These are phyloP conservation scores for Alternaria triticimaculans DNA, from an alignment of 2,329 filamentous ascomycete genomes.

Conservation along the genomic window DNA sequence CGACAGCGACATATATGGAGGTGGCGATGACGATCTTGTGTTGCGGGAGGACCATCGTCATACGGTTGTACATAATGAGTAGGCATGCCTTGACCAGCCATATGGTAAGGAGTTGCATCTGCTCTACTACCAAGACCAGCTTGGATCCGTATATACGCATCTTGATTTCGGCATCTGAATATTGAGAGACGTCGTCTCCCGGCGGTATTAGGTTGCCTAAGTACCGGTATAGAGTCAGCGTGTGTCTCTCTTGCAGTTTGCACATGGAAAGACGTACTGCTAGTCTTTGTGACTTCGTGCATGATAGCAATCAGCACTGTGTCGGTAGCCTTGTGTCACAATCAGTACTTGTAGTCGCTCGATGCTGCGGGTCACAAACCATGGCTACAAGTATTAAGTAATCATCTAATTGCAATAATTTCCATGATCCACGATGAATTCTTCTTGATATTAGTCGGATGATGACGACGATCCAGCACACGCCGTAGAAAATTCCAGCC, in stretches of 20 bases:
- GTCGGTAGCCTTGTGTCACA: conserved; percentile 32
- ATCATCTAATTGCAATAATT: conserved; percentile 44
- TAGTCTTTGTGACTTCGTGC: conserved; percentile 40
- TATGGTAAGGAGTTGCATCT: conserved; percentile 59
- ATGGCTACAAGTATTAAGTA: conserved; percentile 46
- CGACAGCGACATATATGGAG: conserved; percentile 53
- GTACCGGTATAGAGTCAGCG: background rate
- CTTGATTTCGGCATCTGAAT: conserved; percentile 48
- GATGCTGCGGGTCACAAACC: conserved; percentile 23
- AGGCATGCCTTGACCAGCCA: conserved; percentile 63
- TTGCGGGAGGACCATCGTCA: conserved; percentile 49
- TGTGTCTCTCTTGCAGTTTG: background rate
- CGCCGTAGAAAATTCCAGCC: conserved; percentile 41
- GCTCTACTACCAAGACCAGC: conserved; percentile 61
- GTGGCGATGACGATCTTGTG: conserved; percentile 51
- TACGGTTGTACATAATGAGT: conserved; percentile 60
- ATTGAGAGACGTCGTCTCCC: conserved; percentile 37
- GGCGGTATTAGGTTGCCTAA: conserved; percentile 43
- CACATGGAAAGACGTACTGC: conserved; percentile 16
- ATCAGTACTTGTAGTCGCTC: conserved; percentile 7
- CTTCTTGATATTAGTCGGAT: conserved; percentile 38
- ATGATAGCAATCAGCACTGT: conserved; percentile 44
- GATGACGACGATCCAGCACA: conserved; percentile 44
- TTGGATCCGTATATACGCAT: conserved; percentile 61
- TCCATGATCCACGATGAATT: conserved; percentile 42